A percentile compares a stretch with the other conserved stretches of the same genome.
phyloP scores from a whole-genome alignment of 306 rosid genomes.

The Hippophae gyantsensis region DNA sequence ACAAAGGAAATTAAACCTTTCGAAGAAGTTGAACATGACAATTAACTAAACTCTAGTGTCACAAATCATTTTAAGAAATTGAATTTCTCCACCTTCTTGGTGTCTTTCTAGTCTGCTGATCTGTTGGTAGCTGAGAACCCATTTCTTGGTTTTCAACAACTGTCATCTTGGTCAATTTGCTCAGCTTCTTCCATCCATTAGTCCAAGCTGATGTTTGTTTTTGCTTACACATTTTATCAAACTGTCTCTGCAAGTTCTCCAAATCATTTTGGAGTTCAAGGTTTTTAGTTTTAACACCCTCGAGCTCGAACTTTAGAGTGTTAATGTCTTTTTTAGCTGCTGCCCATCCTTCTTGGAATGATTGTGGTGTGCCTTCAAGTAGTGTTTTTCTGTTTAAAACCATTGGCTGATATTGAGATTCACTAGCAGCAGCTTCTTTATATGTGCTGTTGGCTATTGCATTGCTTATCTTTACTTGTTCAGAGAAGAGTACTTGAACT shows the following conservation, averaged over 20 bases:
- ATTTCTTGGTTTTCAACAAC: slow-evolving; percentile 40
- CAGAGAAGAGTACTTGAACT: slow-evolving; percentile 91
- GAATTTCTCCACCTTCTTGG: slow-evolving; percentile 97
- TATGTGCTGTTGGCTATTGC: slow-evolving; percentile 54
- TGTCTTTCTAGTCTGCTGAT: slow-evolving; percentile 40
- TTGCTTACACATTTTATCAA: slow-evolving; percentile 73
- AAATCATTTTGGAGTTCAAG: slow-evolving; percentile 76
- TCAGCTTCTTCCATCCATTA: slow-evolving; percentile 92
- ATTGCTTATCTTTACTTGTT: slow-evolving; percentile 86
- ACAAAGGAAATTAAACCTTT: too few relatives aligned
- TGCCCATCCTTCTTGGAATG: slow-evolving; percentile 99
- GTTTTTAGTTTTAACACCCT: slow-evolving; percentile 73
- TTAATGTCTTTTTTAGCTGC: slow-evolving; percentile 87
- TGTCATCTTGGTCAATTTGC: slow-evolving; percentile 65
- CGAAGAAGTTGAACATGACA: too few relatives aligned
- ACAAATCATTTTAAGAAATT: slow-evolving; percentile 34
- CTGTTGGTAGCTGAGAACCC: slow-evolving; percentile 31
- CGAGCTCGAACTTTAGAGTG: slow-evolving; percentile 86
- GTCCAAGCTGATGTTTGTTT: slow-evolving; percentile 84
- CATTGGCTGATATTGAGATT: slow-evolving; percentile 55
- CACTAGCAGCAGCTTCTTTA: slow-evolving; percentile 46
- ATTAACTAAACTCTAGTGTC: too few relatives aligned
- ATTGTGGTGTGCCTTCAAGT: slow-evolving; percentile 84
- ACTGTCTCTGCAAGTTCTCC: slow-evolving; percentile 82
- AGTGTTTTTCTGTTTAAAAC: slow-evolving; percentile 66